Evolutionary conservation across 2,329 filamentous ascomycete genomes (phyloP).

Genomic region (Aspergillus fumigatus): DNA sequence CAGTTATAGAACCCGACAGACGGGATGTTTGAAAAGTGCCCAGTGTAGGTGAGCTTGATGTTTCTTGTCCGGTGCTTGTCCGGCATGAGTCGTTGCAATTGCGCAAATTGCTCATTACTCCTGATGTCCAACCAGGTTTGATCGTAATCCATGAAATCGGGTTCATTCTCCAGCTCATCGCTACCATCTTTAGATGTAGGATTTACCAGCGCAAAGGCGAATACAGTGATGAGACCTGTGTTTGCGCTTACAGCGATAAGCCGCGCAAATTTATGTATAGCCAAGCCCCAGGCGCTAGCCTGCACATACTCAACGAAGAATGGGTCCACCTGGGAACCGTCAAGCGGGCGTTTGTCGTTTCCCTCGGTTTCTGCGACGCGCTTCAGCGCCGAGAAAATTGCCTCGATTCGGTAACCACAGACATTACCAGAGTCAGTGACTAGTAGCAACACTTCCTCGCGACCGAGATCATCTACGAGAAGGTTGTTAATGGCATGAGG

Average conservation of each 20-base stretch:
- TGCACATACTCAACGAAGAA: conserved; percentile 76
- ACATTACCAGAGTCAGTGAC: conserved; percentile 74
- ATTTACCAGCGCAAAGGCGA: conserved; percentile 54
- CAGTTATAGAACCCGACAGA: conserved; percentile 56
- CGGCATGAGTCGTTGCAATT: conserved; percentile 26
- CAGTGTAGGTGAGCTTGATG: conserved; percentile 38
- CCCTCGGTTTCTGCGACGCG: conserved; percentile 15
- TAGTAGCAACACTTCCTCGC: conserved; percentile 63
- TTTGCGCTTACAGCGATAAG: conserved; percentile 86
- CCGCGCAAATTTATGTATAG: conserved; percentile 74
- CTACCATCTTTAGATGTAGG: conserved; percentile 14
- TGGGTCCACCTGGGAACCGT: conserved; percentile 34
- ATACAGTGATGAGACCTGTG: conserved; percentile 53
- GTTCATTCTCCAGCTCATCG: conserved; percentile 14
- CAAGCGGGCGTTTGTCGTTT: conserved; percentile 20
- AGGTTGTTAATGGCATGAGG: conserved; percentile 67
- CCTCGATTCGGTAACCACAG: conserved; percentile 62
- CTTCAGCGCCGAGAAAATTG: conserved; percentile 44
- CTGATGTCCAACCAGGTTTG: conserved; percentile 34
- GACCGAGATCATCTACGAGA: conserved; percentile 63
- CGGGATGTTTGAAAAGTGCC: conserved; percentile 52
- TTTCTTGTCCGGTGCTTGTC: conserved; percentile 37
- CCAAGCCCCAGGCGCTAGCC: conserved; percentile 80
- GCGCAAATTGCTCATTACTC: conserved; percentile 18
- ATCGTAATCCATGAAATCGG: conserved; percentile 16